Conservation (phyloP, 2,329 filamentous ascomycete species). For the Ampelomyces quisqualis region DNA sequence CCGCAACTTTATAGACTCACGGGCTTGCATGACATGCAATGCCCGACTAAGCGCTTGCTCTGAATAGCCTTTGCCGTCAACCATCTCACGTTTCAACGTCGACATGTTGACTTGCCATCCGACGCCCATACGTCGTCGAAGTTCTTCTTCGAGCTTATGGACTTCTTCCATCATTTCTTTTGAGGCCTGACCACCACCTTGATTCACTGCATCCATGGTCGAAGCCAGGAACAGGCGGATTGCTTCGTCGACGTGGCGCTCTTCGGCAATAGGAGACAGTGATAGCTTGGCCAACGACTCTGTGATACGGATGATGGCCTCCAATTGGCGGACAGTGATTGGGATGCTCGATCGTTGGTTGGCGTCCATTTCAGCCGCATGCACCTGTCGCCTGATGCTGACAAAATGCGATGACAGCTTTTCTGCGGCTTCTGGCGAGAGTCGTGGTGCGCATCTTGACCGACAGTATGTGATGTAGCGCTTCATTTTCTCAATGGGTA, state of each 20-base stretch:
- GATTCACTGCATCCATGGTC: constrained; percentile 96
- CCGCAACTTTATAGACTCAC: constrained; percentile 81
- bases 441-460: constrained; percentile 85
- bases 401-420: constrained; percentile 98
- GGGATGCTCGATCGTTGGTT: constrained; percentile 91
- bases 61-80: constrained; percentile 84
- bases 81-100: constrained; percentile 84
- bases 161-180: constrained; percentile 91
- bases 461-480: constrained; percentile 97
- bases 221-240: constrained; percentile 94
- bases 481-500: constrained; percentile 95
- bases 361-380: constrained; percentile 83
- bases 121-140: constrained; percentile 83
- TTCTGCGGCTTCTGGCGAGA: constrained; percentile 87
- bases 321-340: constrained; percentile 94
- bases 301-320: constrained; percentile 95
- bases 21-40: constrained; percentile 78
- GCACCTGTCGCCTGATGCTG: constrained; percentile 90
- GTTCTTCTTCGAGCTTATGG: constrained; percentile 80
- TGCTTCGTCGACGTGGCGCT: constrained; percentile 92
- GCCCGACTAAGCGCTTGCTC: constrained; percentile 84
- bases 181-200: constrained; percentile 75
- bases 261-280: constrained; percentile 81
- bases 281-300: constrained; percentile 92
- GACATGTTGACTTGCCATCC: constrained; percentile 93